Percentiles rank a stretch among this genome's conserved stretches.
Conservation (phyloP, 2,329 filamentous ascomycete genomes). For the Macrophomina pseudophaseolina region DNA sequence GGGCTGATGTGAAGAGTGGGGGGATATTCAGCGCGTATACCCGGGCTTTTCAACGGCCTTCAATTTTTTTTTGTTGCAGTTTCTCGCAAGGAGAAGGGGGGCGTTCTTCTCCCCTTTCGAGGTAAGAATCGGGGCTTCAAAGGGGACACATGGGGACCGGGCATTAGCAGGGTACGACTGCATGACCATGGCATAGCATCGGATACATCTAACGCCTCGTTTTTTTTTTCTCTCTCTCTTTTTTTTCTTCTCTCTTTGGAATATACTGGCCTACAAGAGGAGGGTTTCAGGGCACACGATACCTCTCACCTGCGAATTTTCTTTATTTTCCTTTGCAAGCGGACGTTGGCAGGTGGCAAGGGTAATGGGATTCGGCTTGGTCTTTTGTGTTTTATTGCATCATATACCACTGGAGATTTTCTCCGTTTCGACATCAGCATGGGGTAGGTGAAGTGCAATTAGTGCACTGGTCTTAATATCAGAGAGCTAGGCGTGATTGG, state of each 20-base stretch:
- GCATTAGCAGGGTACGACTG: slow-evolving; percentile 7
- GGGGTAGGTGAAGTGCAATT: background rate
- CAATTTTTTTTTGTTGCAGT: slow-evolving; percentile 1
- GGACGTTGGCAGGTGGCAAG: background rate
- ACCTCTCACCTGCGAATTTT: background rate
- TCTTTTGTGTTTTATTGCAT: slow-evolving; percentile 11
- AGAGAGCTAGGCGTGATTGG: background rate
- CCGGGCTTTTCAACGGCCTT: background rate
- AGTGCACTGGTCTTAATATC: background rate
- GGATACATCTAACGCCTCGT: slow-evolving; percentile 15
- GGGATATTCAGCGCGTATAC: slow-evolving; percentile 12
- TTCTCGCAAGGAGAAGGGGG: background rate
- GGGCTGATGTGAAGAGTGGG: slow-evolving; percentile 68
- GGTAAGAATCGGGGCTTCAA: background rate
- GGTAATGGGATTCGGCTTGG: slow-evolving; percentile 1
- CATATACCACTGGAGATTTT: slow-evolving; percentile 19
- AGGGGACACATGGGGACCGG: background rate
- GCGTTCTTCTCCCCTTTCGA: background rate
- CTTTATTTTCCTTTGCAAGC: background rate
- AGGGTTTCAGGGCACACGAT: slow-evolving; percentile 8
- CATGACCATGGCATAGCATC: slow-evolving; percentile 17
- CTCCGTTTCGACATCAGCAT: background rate
- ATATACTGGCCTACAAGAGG: slow-evolving; percentile 1
- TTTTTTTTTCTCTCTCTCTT: too few species aligned
- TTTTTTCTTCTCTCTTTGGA: background rate